Evolutionary conservation across 176 grass and related monocot genomes (phyloP).

Genomic region (Oryza punctata): DNA sequence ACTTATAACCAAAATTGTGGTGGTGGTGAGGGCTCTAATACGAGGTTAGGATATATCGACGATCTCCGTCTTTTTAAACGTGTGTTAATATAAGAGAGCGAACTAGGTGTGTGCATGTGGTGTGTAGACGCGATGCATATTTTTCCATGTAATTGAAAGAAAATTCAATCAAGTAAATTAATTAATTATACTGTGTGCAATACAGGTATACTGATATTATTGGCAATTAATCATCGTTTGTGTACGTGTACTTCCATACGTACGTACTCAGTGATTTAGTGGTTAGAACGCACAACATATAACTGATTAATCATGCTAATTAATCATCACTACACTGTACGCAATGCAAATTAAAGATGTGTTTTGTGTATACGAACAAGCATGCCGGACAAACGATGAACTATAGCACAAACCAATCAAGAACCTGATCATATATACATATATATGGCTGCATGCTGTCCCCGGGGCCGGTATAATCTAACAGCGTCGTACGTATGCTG

Average conservation of each 20-base stretch:
- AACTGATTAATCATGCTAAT: neutral
- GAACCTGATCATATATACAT: neutral
- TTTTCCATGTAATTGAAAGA: neutral
- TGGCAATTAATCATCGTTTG: neutral
- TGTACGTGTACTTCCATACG: neutral
- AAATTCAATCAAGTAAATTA: no score
- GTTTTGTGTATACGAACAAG: constrained; percentile 18
- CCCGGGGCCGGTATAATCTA: neutral
- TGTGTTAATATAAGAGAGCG: no score
- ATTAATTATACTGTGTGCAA: neutral
- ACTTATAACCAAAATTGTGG: no score
- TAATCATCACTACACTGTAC: neutral
- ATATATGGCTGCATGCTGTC: neutral
- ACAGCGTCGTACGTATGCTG: neutral
- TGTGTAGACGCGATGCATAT: no score
- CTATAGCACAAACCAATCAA: constrained; percentile 8
- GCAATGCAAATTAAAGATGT: neutral
- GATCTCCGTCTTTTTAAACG: no score
- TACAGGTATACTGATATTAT: neutral
- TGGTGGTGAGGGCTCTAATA: neutral
- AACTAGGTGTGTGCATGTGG: no score
- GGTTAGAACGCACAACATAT: neutral
- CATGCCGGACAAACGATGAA: constrained; percentile 13
- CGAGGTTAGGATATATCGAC: no score
- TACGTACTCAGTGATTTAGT: neutral